Evolutionary conservation across 2,329 filamentous ascomycete species (phyloP).

Genomic region (Cylindrodendrum hubeiense): DNA sequence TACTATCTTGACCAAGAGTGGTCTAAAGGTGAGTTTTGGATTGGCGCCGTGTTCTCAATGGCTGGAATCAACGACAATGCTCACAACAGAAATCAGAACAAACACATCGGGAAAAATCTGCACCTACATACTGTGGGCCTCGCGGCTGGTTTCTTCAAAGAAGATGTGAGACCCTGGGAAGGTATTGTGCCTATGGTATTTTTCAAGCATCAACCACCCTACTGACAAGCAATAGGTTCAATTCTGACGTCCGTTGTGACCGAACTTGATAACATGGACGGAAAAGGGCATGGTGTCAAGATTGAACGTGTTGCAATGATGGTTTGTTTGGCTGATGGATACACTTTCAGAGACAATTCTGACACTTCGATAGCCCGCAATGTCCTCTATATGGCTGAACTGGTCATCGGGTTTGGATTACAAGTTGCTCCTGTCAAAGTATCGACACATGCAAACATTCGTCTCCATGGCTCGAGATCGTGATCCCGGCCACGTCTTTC

Average conservation of each 20-base stretch:
- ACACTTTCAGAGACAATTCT: not conserved
- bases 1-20: not conserved
- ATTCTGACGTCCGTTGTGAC: conserved; percentile 19
- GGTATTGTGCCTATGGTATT: not conserved
- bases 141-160: conserved; percentile 8
- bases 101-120: conserved; percentile 18
- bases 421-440: conserved; percentile 20
- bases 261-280: conserved; percentile 16
- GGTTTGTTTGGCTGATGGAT: too few species aligned
- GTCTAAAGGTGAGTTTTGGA: conserved; percentile 12
- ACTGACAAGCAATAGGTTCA: not conserved
- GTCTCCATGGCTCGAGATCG: conserved; percentile 14
- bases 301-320: conserved; percentile 14
- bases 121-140: conserved; percentile 15
- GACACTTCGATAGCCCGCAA: not conserved
- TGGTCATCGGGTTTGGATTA: conserved; percentile 17
- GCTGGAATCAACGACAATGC: too few species aligned
- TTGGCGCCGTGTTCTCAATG: too few species aligned
- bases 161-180: conserved; percentile 18
- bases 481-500: not conserved
- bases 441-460: conserved; percentile 7
- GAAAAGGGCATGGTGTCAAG: conserved; percentile 22
- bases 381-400: conserved; percentile 2
- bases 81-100: conserved; percentile 6
- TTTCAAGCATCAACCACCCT: not conserved